Conservation (phyloP, 352 stramenopile genomes). For the Phytophthora niederhauseri region DNA sequence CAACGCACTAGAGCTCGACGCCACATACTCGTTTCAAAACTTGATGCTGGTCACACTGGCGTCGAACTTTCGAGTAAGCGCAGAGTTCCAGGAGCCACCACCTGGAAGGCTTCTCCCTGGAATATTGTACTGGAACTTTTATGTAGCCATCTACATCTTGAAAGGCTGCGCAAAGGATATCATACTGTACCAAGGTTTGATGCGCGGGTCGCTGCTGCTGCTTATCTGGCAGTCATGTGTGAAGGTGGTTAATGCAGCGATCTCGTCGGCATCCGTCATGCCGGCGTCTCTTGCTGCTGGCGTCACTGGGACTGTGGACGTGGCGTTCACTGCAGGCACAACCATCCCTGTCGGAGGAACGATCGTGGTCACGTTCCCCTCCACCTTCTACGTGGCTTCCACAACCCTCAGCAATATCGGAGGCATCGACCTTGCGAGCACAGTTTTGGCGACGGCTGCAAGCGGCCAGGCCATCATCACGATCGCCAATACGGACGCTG, state of each 20-base stretch:
- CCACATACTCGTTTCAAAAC: slow-evolving; percentile 30
- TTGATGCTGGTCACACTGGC: not conserved
- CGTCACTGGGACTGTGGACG: slow-evolving; percentile 30
- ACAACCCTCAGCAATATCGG: slow-evolving; percentile 22
- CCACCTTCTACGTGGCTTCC: slow-evolving; percentile 50
- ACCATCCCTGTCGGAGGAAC: slow-evolving; percentile 47
- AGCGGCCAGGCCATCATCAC: slow-evolving; percentile 44
- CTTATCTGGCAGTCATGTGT: slow-evolving; percentile 13
- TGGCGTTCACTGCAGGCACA: slow-evolving; percentile 44
- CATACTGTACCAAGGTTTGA: slow-evolving; percentile 7
- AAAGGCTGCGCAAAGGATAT: slow-evolving; percentile 22
- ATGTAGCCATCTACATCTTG: slow-evolving; percentile 19
- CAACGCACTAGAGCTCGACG: slow-evolving; percentile 32
- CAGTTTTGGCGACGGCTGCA: slow-evolving; percentile 31
- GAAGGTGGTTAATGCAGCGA: slow-evolving; percentile 25
- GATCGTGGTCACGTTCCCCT: slow-evolving; percentile 58
- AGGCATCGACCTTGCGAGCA: slow-evolving; percentile 37
- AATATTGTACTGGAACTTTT: not conserved
- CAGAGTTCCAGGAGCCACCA: too few relatives aligned
- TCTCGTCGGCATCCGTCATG: slow-evolving; percentile 42
- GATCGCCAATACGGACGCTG: slow-evolving; percentile 28
- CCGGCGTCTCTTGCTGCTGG: slow-evolving; percentile 37
- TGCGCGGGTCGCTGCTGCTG: not conserved
- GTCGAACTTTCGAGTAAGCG: too few relatives aligned
- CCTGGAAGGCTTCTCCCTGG: too few relatives aligned